Base-by-base conservation (phyloP, 257 asterid genomes). In the Solanum lycopersicoides region DNA sequence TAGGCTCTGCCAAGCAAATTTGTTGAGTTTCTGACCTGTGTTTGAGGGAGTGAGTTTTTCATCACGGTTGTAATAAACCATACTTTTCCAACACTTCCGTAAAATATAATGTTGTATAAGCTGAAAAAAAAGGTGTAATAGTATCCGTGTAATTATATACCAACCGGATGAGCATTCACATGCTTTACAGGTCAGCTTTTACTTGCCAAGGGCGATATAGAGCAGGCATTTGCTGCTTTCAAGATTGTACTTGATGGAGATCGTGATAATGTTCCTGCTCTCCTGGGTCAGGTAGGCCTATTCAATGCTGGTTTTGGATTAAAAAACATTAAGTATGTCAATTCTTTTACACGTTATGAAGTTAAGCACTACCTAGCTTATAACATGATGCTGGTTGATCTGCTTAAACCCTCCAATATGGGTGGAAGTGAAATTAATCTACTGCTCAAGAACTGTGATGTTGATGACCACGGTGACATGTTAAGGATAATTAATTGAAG, bases 201-300 rank as follows among this genome's bases (percentile, higher is more conserved):
- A 83, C 95, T 97, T 91, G 99, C 99, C 83, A 97, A 94, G 92
- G 99, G 99, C 87, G 99, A 97, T 71, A 87, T 90, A 79, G 99
- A 97, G 53, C 99, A 96, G 88, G 99, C 99, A 87, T 95, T 92
- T 88, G 91, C 93, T 75, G 99, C 98, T 56, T 96, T 97, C 93
- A 97, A 96, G 93, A 96, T 97, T 88, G 97, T 97, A 87, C 90
- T 97, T 88, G 99, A 97, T 89, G 99, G 98, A 80, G 98, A 96
- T 88, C 96, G 93, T 47, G 96, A 94, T 89, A 97, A 97, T 79
- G 96, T 97, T 89, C 97, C 98, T 88, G 99, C 99, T 90, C 97
- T 97, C 88, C 98, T 97, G 88, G 99, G 99, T 88, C 99, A 97
- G 97, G 99, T 96, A 94, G 47, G 45, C 71, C 83, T 65, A 86